Conservation (phyloP, 148 eudicot species). For the Talinum fruticosum region DNA sequence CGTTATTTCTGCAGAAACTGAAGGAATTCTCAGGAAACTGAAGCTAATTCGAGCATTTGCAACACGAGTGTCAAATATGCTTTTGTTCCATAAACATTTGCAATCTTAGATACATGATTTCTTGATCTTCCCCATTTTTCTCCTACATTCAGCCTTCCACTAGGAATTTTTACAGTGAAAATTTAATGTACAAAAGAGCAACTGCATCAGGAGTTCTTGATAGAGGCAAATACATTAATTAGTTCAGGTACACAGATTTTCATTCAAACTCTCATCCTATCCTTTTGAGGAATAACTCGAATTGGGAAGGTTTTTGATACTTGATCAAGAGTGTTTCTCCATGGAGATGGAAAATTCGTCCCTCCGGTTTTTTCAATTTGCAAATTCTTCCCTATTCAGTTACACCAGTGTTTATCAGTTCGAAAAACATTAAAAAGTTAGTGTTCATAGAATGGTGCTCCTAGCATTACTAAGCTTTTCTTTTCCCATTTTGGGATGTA, state of each 20-base stretch:
- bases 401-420: too few species aligned
- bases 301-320: too few species aligned
- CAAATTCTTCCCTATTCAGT: too few species aligned
- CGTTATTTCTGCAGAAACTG: conserved; percentile 45
- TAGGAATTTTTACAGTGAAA: neutral
- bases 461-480: neutral
- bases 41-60: conserved; percentile 29
- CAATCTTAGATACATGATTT: conserved; percentile 11
- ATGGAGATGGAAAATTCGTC: too few species aligned
- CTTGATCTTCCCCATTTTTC: neutral
- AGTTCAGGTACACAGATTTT: neutral
- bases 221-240: neutral
- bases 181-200: neutral
- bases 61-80: conserved; percentile 8
- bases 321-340: too few species aligned
- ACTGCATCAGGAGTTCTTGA: neutral
- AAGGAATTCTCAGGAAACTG: conserved; percentile 45
- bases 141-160: conserved; percentile 2
- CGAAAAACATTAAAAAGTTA: too few species aligned
- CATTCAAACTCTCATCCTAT: neutral
- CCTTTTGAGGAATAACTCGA: neutral
- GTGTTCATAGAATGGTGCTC: neutral
- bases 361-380: too few species aligned
- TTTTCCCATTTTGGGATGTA: too few species aligned
- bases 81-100: conserved; percentile 3